A percentile compares a stretch with the other conserved stretches of the same genome.
These are phyloP conservation scores for Cryphonectria naterciae DNA, from an alignment of 2,329 filamentous ascomycete species.

Conservation along the genomic window DNA sequence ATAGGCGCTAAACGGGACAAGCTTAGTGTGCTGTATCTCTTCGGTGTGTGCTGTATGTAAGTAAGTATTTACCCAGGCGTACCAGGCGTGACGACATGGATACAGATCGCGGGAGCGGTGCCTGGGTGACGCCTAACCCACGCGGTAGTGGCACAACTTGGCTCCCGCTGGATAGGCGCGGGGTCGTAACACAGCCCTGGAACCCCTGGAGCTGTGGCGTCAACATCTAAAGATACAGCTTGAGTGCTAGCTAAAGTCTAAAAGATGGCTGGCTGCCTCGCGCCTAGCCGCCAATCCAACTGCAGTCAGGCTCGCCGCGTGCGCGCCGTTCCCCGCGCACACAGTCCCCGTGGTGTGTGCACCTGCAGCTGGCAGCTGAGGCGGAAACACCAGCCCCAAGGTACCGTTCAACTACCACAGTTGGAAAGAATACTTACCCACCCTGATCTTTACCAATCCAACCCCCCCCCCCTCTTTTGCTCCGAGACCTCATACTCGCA, in stretches of 20 bases:
- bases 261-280: not conserved
- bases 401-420: not conserved
- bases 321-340: slow-evolving; percentile 3
- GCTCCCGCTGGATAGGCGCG: not conserved
- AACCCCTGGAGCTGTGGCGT: not conserved
- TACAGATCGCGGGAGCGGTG: not conserved
- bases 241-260: not conserved
- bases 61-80: too few relatives aligned
- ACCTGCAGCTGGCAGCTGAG: slow-evolving; percentile 22
- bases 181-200: not conserved
- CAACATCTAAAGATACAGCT: not conserved
- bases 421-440: not conserved
- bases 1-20: not conserved
- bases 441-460: not conserved
- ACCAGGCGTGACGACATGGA: not conserved
- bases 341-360: slow-evolving; percentile 5
- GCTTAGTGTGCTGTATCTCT: not conserved
- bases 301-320: not conserved
- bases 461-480: not conserved
- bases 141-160: not conserved
- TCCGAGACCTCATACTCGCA: not conserved
- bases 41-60: not conserved
- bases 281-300: not conserved
- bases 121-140: not conserved
- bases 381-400: not conserved